Evolutionary conservation across 2,329 filamentous ascomycete genomes (phyloP).

Genomic region (Aciculosporium take): DNA sequence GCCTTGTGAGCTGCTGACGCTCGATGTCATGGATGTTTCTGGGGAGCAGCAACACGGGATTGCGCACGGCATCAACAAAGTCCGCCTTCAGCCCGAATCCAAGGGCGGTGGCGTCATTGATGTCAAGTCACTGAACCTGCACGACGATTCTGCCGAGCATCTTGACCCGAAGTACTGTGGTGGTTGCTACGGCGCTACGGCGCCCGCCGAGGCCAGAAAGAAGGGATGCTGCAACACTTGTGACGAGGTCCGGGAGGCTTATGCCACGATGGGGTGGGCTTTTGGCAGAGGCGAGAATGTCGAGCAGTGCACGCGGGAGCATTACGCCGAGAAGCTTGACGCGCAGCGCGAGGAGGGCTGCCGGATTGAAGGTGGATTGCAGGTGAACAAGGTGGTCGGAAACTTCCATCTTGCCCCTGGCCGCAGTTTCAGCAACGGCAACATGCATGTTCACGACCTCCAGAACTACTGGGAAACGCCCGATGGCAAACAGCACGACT

Average conservation of each 20-base stretch:
- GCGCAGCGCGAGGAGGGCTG: conserved; percentile 84
- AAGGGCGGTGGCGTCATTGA: conserved; percentile 70
- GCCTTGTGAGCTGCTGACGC: conserved; percentile 86
- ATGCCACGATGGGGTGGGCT: conserved; percentile 80
- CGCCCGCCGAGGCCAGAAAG: conserved; percentile 60
- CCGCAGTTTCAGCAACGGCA: conserved; percentile 87
- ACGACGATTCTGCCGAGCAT: conserved; percentile 56
- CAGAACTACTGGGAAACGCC: conserved; percentile 82
- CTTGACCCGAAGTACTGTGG: conserved; percentile 89
- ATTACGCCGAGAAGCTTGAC: conserved; percentile 80
- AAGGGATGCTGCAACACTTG: conserved; percentile 93
- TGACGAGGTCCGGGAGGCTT: conserved; percentile 90
- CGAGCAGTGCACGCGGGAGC: conserved; percentile 89
- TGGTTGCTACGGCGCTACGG: conserved; percentile 71
- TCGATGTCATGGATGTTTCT: conserved; percentile 98
- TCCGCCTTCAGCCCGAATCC: conserved; percentile 56
- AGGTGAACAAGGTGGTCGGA: conserved; percentile 95
- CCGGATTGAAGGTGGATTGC: conserved; percentile 78
- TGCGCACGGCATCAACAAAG: conserved; percentile 82
- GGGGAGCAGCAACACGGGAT: conserved; percentile 94
- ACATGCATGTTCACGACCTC: conserved; percentile 94
- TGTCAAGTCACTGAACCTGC: conserved; percentile 49
- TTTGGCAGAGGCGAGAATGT: conserved; percentile 87
- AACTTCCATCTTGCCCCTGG: conserved; percentile 98
- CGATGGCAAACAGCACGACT: conserved; percentile 60